These are phyloP conservation scores for Barbatosphaeria neglecta DNA, from an alignment of 495 filamentous ascomycete species.

Conservation along the genomic window DNA sequence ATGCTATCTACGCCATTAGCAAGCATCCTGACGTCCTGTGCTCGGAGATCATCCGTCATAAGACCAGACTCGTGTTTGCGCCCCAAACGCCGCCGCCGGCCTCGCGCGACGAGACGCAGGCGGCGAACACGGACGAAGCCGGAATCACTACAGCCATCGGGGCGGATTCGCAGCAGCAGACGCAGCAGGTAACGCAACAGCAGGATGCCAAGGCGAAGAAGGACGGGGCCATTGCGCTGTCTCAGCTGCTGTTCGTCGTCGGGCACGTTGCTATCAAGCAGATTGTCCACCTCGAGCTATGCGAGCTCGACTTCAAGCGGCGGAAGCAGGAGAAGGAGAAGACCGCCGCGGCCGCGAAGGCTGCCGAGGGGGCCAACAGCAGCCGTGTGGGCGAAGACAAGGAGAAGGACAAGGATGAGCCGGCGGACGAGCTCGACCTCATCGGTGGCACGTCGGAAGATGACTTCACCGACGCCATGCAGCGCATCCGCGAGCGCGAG, in stretches of 20 bases:
- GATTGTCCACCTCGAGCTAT: conserved; percentile 97
- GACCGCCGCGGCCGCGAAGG: conserved; percentile 34
- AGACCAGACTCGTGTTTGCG: conserved; percentile 72
- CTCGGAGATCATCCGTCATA: conserved; percentile 79
- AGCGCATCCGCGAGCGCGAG: conserved; percentile 87
- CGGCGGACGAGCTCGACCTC: conserved; percentile 80
- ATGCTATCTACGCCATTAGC: conserved; percentile 88
- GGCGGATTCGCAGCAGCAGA: no score
- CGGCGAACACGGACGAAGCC: conserved; percentile 20
- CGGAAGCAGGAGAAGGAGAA: conserved; percentile 93
- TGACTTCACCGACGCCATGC: conserved; percentile 95
- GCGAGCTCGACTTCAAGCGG: conserved; percentile 94
- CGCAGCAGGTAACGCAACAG: no score
- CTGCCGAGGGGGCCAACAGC: conserved; percentile 18
- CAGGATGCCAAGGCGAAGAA: conserved; percentile 33
- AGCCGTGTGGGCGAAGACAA: conserved; percentile 16
- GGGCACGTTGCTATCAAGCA: conserved; percentile 97
- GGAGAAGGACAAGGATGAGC: conserved; percentile 43
- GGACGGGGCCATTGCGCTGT: conserved; percentile 61
- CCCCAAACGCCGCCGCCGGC: conserved; percentile 24
- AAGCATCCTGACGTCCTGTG: conserved; percentile 92
- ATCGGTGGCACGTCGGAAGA: conserved; percentile 97
- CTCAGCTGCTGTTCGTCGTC: conserved; percentile 89
- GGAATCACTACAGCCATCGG: conserved; percentile 16
- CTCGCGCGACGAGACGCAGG: conserved; percentile 26